Evolutionary conservation across 2,329 filamentous ascomycete genomes (phyloP).

Genomic region (Hymenoscyphus linearis): DNA sequence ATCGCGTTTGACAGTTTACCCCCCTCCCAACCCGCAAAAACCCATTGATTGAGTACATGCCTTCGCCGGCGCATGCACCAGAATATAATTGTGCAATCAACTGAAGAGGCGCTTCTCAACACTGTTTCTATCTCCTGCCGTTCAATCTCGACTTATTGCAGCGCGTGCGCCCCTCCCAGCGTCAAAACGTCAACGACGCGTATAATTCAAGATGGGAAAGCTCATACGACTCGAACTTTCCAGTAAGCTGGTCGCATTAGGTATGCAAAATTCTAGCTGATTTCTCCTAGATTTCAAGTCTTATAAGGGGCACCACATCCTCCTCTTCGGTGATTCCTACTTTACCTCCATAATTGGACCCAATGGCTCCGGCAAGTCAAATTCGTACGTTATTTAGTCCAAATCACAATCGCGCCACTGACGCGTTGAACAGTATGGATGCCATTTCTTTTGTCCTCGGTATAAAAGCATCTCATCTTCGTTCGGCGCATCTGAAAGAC

Average conservation of each 20-base stretch:
- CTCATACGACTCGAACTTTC: constrained; percentile 90
- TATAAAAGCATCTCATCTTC: constrained; percentile 96
- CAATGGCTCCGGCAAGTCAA: constrained; percentile 99
- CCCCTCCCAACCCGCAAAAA: neutral
- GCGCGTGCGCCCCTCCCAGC: constrained; percentile 23
- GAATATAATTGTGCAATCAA: neutral
- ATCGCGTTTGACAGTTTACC: neutral
- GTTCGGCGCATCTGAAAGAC: constrained; percentile 88
- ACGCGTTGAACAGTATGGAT: constrained; percentile 69
- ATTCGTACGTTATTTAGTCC: constrained; percentile 65
- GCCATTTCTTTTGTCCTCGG: constrained; percentile 98
- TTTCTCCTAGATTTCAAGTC: constrained; percentile 82
- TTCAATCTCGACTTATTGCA: constrained; percentile 2
- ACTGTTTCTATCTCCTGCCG: neutral
- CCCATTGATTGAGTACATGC: neutral
- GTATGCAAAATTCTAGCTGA: constrained; percentile 15
- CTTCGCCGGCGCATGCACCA: neutral
- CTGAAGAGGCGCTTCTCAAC: neutral
- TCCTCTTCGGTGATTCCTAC: constrained; percentile 95
- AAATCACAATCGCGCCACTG: constrained; percentile 16
- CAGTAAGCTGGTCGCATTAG: constrained; percentile 52
- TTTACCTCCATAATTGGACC: constrained; percentile 99
- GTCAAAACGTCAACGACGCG: constrained; percentile 17
- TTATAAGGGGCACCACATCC: constrained; percentile 92
- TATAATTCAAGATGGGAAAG: constrained; percentile 73